Base-by-base conservation (phyloP, 495 filamentous ascomycete species). In the Annulohypoxylon stygium region DNA sequence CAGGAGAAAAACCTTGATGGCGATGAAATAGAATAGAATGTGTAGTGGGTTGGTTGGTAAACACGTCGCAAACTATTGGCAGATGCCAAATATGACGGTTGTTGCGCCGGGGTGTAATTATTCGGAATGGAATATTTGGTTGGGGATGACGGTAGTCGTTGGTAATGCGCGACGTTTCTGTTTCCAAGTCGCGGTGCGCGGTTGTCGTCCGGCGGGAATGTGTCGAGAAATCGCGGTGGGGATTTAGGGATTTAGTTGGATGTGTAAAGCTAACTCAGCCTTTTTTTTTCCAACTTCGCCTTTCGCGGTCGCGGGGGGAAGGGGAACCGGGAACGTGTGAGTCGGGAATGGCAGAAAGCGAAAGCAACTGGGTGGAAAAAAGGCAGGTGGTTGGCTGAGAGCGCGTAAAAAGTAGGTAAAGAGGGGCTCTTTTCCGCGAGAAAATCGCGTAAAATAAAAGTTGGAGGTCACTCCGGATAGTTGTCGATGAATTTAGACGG, bases 401-500 rank as follows among this genome's bases (percentile, higher is more conserved):
- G 69, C 68, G 73, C 60, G 70, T 71, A 72, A 75, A 79, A 74
- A 62, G 70, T 64, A 41, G 58, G 60, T 66, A 63, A 39, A 37
- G 69, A 59, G 70, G 69, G 74, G 72, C 75, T 43, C 47, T 62
- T 74, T 74, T 66, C 67, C 69, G 78, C 77, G 67, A 75, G 76
- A 73, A 76, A 80, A 80, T 79, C 77, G 82, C 80, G 83, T 79
- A 79, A 78, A 78, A 78, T 67, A 77, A 76, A 74, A 81, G 74
- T 77, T 78, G 79, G 75, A 78, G 79, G 78, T 75, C 69, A 78
- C 79, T 79, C 81, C 74, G 79, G 83, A 86, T 86, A 82, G 80
- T 68, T 67, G 76, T 81, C 76, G 82, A 86, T 86, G 82, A 78
- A 82, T 83, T 80, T 81, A 81, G 82, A 81, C 80, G 82, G 75